These are phyloP conservation scores for Orbilia blumenaviensis DNA, from an alignment of 2,329 filamentous ascomycete species.

Conservation along the genomic window DNA sequence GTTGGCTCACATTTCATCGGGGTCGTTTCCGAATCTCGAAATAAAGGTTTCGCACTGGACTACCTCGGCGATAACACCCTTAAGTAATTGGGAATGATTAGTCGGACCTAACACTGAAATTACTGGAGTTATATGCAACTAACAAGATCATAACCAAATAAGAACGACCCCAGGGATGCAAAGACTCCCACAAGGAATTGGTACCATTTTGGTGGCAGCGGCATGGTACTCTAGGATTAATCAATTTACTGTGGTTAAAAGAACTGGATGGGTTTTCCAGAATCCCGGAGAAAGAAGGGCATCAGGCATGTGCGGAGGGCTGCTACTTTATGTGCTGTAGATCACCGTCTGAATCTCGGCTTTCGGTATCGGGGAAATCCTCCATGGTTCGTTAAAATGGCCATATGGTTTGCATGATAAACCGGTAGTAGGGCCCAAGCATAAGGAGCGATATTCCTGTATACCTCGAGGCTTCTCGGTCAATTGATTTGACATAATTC, in stretches of 20 bases:
- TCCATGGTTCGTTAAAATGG: too few relatives aligned
- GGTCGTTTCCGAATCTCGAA: slow-evolving; percentile 60
- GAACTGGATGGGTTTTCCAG: background rate
- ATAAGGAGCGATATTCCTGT: background rate
- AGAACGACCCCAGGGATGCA: slow-evolving; percentile 68
- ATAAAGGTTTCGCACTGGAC: slow-evolving; percentile 65
- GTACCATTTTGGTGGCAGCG: slow-evolving; percentile 64
- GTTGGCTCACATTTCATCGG: slow-evolving; percentile 34
- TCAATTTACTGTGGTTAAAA: background rate
- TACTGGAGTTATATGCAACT: too few relatives aligned
- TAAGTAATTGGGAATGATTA: background rate
- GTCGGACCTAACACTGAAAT: too few relatives aligned
- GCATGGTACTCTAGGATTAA: too few relatives aligned
- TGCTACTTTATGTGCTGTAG: slow-evolving; percentile 27
- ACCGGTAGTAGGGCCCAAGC: background rate
- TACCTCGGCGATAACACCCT: slow-evolving; percentile 59
- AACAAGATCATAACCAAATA: slow-evolving; percentile 69
- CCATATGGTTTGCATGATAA: background rate
- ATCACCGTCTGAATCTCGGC: slow-evolving; percentile 8
- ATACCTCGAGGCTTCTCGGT: background rate
- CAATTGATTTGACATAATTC: background rate
- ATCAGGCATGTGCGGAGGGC: slow-evolving; percentile 12
- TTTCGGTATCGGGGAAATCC: background rate
- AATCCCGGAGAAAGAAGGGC: background rate
- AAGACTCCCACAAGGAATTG: slow-evolving; percentile 68